A percentile compares a stretch with the other conserved stretches of the same genome.
These are phyloP conservation scores for Boletus speciosus DNA, from an alignment of 768 basidiomycete species.

Conservation along the genomic window DNA sequence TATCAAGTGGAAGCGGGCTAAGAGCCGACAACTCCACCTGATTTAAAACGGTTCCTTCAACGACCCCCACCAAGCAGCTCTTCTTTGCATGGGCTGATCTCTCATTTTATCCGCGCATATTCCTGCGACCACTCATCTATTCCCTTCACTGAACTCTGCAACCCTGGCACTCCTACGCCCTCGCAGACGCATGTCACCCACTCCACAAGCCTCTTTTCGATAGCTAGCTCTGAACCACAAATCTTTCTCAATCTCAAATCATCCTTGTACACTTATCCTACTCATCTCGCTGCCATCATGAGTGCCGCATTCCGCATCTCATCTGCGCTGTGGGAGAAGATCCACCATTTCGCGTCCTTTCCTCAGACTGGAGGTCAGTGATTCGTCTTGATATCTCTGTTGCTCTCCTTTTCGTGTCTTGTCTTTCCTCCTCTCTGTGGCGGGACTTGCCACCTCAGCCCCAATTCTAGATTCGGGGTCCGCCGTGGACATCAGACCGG, in stretches of 20 bases:
- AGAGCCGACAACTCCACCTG: slow-evolving; percentile 8
- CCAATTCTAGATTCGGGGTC: background rate
- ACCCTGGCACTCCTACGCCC: slow-evolving; percentile 21
- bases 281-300: slow-evolving; percentile 25
- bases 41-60: background rate
- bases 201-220: slow-evolving; percentile 5
- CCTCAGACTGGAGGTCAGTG: slow-evolving; percentile 84
- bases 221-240: slow-evolving; percentile 5
- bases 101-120: background rate
- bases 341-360: slow-evolving; percentile 88
- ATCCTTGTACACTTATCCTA: background rate
- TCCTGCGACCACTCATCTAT: background rate
- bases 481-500: background rate
- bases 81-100: slow-evolving; percentile 19
- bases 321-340: slow-evolving; percentile 80
- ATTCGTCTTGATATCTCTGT: background rate
- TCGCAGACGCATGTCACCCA: slow-evolving; percentile 21
- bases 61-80: background rate
- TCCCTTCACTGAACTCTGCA: background rate
- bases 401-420: too few species aligned
- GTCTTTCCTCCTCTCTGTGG: background rate
- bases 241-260: background rate
- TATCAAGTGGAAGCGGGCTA: background rate
- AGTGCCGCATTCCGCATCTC: slow-evolving; percentile 62
- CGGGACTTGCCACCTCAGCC: background rate